Conservation (phyloP, 352 stramenopile genomes). For the Phytopythium montanum region DNA sequence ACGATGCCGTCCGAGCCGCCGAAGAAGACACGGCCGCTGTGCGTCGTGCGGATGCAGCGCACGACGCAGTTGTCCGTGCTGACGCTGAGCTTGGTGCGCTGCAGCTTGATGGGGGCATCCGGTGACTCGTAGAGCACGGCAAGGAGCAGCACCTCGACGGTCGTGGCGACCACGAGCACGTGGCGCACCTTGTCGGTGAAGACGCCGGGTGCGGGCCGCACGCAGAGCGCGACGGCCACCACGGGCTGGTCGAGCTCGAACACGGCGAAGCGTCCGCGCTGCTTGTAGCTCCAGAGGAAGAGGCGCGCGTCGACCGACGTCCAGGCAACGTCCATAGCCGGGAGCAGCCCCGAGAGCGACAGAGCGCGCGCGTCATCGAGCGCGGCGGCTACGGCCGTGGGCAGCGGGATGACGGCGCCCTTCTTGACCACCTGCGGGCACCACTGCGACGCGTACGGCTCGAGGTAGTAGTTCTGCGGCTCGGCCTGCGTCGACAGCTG, state of each 20-base stretch:
- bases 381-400: slow-evolving; percentile 59
- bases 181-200: slow-evolving; percentile 94
- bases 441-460: slow-evolving; percentile 83
- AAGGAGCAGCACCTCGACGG: slow-evolving; percentile 93
- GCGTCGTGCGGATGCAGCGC: slow-evolving; percentile 84
- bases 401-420: slow-evolving; percentile 59
- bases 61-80: slow-evolving; percentile 94
- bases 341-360: slow-evolving; percentile 91
- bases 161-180: slow-evolving; percentile 94
- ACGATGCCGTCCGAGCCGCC: slow-evolving; percentile 94
- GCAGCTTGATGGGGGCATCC: slow-evolving; percentile 38
- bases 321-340: slow-evolving; percentile 91
- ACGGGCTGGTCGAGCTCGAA: slow-evolving; percentile 93
- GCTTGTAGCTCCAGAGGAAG: slow-evolving; percentile 94
- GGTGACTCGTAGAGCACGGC: slow-evolving; percentile 77
- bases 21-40: slow-evolving; percentile 93
- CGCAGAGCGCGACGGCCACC: slow-evolving; percentile 88
- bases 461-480: slow-evolving; percentile 89
- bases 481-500: slow-evolving; percentile 78
- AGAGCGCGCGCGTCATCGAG: slow-evolving; percentile 66
- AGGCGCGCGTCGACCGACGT: slow-evolving; percentile 93
- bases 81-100: slow-evolving; percentile 88
- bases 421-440: slow-evolving; percentile 78
- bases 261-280: slow-evolving; percentile 72
- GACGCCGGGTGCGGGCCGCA: slow-evolving; percentile 83